Base-by-base conservation (phyloP, 768 basidiomycete genomes). In the Mycena chlorophos region DNA sequence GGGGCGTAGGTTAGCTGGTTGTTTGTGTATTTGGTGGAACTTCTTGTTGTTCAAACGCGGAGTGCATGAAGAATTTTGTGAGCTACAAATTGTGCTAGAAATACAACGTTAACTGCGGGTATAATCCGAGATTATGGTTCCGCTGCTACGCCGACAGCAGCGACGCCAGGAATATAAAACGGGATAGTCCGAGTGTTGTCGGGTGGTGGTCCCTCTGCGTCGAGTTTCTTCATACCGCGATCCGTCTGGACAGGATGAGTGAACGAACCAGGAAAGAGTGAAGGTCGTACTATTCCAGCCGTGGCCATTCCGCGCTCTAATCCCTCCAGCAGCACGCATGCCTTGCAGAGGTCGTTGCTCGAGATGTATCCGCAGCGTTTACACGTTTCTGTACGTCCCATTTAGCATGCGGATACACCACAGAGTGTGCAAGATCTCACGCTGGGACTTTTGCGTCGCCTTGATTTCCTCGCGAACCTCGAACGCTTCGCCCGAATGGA, bases 321-420 rank as follows among this genome's bases (percentile, higher is more conserved):
- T 6, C 94, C 92, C 71, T 98, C 92, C 0, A 98, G 76, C 4
- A 98, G 74, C 0, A 88, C 90, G 59, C 95, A 97, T 1, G 94
- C 95, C 69, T 95, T 95, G 68, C 94, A 95, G n/a, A 99, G 73
- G n/a, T 89, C 86, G 62, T 98, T 97, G 58, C 92, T 95, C 3
- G 94, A 90, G 78, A 98, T 95, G 68, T 95, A 95, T 2, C 94
- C 94, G 63, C 97, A 99, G 45, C 93, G 80, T 64, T 85, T 78
- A 68, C 97, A 99, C 16, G 85, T 93, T 74, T 92, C 94, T 98
- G 67, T 22, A 57, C n/a, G n/a, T n/a, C n/a, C n/a, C n/a, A n/a
- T n/a, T n/a, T n/a, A n/a, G n/a, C n/a, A n/a, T n/a, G n/a, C n/a
- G n/a, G n/a, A n/a, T n/a, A n/a, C n/a, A n/a, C n/a, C n/a, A n/a